These are phyloP conservation scores for Coccomyxa sp. DNA, from an alignment of 139 green algal species.

Conservation along the genomic window DNA sequence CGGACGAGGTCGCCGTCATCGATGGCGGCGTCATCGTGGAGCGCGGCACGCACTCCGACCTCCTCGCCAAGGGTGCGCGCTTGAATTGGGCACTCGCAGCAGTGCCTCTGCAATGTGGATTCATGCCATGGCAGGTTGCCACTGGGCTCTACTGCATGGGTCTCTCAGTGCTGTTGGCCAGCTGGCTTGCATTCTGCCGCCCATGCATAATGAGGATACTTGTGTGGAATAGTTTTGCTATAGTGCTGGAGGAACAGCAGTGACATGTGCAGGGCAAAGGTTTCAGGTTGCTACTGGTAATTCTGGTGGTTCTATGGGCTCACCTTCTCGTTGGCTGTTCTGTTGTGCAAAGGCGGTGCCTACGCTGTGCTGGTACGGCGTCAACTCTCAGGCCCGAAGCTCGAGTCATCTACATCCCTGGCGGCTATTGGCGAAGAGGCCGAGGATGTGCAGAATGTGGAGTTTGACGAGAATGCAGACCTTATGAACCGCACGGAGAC, in stretches of 20 bases:
- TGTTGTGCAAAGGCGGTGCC: slow-evolving; percentile 23
- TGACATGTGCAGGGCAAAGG: neutral
- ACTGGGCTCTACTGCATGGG: neutral
- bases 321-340: neutral
- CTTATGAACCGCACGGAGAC: neutral
- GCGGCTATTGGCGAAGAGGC: neutral
- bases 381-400: slow-evolving; percentile 20
- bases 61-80: slow-evolving; percentile 20
- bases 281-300: neutral
- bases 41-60: slow-evolving; percentile 30
- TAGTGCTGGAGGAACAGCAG: neutral
- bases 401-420: slow-evolving; percentile 1
- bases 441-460: neutral
- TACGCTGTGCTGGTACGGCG: slow-evolving; percentile 59
- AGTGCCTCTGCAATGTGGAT: neutral
- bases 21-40: slow-evolving; percentile 26
- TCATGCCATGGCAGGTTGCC: neutral
- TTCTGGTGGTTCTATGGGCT: neutral
- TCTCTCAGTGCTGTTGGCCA: neutral
- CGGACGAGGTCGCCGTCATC: slow-evolving; percentile 23
- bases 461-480: neutral
- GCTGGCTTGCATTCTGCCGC: neutral
- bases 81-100: neutral
- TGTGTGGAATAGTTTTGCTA: neutral
- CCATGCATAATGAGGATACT: neutral